Evolutionary conservation across 1,284 basidiomycete species (phyloP), one percentile per base, ranked within the genome.

Genomic region (Sparassis latifolia): DNA sequence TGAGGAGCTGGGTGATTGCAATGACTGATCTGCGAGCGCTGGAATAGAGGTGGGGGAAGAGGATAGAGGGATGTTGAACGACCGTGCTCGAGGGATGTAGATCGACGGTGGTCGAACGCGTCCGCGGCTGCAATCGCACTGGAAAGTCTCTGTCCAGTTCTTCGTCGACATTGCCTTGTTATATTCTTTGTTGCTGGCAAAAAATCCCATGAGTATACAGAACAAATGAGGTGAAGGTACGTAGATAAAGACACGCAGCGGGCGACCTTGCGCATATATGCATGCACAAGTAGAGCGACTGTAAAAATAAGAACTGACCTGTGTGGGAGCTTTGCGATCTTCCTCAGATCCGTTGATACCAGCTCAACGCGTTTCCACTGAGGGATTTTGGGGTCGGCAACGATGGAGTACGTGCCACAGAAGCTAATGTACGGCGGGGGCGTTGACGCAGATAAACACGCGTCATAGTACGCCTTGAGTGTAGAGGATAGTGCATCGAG

Each of bases 401-500:
- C 50, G 33, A 62, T 54, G n/a, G 60, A 52, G 50, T 54, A 62
- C 5, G 52, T 40, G 5, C 58, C 58, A n/a, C 45, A 44, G 53
- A 60, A 61, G 12, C 45, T 37, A 33, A 56, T 41, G 47, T 44
- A 54, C 3, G 35, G 43, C 10, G 49, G 44, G 2, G 33, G 42
- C 33, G 44, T 12, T 5, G 35, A 27, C 2, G 45, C 33, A 1
- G 40, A 5, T 3, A 28, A 31, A 32, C 40, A 48, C 27, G 47
- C 37, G 29, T 49, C 41, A 45, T 56, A 47, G 37, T 44, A 53
- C 5, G 20, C 27, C 39, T 52, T 44, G 27, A 58, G 38, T 2
- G 31, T 12, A 2, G 38, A 29, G 4, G 48, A 37, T 10, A 58
- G 51, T 43, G 43, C 52, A 33, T 47, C 49, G 44, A 40, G 51